These are phyloP conservation scores for Argentina anserina DNA, from an alignment of 306 rosid species.

Conservation along the genomic window DNA sequence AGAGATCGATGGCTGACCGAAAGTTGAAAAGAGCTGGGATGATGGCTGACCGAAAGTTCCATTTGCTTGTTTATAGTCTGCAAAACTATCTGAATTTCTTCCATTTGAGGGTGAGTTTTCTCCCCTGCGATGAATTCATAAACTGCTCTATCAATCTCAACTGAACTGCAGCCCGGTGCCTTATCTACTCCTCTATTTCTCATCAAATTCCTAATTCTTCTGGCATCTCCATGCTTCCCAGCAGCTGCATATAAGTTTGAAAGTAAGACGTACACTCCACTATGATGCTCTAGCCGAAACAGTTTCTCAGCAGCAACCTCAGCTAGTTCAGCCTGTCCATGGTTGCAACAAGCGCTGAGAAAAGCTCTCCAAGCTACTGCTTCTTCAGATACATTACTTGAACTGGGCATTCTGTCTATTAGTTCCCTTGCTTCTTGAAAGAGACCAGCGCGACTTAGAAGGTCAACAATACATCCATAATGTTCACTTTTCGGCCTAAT, in stretches of 20 bases:
- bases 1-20: background rate
- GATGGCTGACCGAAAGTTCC: conserved; percentile 8
- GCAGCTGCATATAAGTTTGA: conserved; percentile 55
- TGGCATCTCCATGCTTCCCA: conserved; percentile 47
- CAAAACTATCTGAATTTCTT: conserved; percentile 51
- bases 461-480: conserved; percentile 61
- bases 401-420: conserved; percentile 30
- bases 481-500: conserved; percentile 66
- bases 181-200: conserved; percentile 48
- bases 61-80: conserved; percentile 37
- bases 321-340: conserved; percentile 54
- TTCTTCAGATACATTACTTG: conserved; percentile 41
- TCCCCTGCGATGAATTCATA: conserved; percentile 67
- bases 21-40: too few species aligned
- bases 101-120: conserved; percentile 43
- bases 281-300: conserved; percentile 35
- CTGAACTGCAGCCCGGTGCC: conserved; percentile 72
- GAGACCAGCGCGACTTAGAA: conserved; percentile 56
- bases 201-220: conserved; percentile 63
- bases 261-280: conserved; percentile 67
- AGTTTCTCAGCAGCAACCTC: conserved; percentile 54
- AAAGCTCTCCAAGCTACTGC: conserved; percentile 80
- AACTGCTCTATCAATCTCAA: conserved; percentile 52
- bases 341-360: conserved; percentile 66
- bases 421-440: conserved; percentile 59